phyloP scores from a whole-genome alignment of 176 grass and related monocot genomes.

The Rhynchospora breviuscula region DNA sequence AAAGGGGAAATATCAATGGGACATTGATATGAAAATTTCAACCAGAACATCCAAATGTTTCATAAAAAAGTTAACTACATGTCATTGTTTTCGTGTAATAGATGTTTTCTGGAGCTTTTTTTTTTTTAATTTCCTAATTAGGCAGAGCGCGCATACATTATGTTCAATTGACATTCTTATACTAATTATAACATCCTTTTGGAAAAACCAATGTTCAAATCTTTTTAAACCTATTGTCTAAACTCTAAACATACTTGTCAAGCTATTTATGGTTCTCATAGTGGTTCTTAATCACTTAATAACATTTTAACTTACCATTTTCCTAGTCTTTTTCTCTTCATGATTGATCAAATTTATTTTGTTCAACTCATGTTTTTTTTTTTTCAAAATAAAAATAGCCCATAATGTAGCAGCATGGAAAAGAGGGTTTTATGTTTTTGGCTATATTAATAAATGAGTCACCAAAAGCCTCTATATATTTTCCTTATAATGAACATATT shows the following conservation, averaged over 20 bases:
- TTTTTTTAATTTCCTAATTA: background rate
- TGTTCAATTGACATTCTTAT: background rate
- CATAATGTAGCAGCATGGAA: background rate
- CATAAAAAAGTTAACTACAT: background rate
- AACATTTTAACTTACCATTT: too few species aligned
- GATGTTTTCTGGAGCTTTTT: background rate
- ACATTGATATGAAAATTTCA: background rate
- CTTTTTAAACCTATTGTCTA: too few species aligned
- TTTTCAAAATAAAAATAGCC: background rate
- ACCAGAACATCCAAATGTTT: background rate
- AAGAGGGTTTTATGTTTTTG: background rate
- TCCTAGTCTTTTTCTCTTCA: too few species aligned
- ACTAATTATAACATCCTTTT: background rate
- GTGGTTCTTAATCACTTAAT: too few species aligned
- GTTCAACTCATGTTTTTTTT: too few species aligned
- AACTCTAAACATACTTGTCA: too few species aligned
- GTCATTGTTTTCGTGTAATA: background rate
- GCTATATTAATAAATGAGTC: too few species aligned
- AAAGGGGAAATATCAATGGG: background rate
- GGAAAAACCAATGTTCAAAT: too few species aligned
- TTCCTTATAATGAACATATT: too few species aligned
- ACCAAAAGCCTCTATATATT: too few species aligned
- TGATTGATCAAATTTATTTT: too few species aligned
- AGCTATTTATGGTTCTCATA: too few species aligned
- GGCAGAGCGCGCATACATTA: background rate